Conservation (phyloP, 208 protist genomes). For the Zelonia costaricensis region DNA sequence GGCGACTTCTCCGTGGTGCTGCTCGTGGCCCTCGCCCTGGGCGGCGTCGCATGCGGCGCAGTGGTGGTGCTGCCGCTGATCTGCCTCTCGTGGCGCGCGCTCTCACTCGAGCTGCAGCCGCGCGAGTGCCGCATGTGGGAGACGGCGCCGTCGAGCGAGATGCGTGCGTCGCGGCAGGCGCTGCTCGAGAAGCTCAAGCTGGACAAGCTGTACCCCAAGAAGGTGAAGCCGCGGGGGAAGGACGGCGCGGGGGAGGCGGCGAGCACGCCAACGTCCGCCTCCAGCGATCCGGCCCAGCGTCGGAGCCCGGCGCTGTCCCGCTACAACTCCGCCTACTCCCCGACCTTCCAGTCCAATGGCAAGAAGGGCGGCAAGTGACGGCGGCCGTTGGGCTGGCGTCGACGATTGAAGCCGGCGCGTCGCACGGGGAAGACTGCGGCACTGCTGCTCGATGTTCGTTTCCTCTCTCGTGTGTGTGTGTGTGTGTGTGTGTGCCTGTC, state of each 20-base stretch:
- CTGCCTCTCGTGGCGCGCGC: conserved; percentile 12
- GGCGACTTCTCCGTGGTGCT: conserved; percentile 5
- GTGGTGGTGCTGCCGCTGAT: conserved; percentile 5
- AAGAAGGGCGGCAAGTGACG: no score
- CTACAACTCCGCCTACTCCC: neutral
- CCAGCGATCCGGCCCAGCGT: no score
- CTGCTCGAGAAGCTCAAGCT: conserved; percentile 4
- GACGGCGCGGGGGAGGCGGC: neutral
- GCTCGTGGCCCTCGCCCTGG: conserved; percentile 3
- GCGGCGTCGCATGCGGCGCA: conserved; percentile 8
- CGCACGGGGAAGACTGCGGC: no score
- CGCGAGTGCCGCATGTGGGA: conserved; percentile 27
- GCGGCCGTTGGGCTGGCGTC: no score
- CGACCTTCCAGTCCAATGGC: no score
- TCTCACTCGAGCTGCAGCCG: conserved; percentile 10
- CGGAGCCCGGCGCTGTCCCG: neutral
- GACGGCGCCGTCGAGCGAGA: neutral
- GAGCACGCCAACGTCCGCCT: no score
- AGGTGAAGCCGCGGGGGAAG: neutral
- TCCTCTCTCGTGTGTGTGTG: no score
- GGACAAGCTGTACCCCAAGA: neutral
- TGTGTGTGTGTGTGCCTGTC: no score
- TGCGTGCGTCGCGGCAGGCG: neutral
- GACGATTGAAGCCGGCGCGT: no score
- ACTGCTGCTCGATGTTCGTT: no score